phyloP scores from a whole-genome alignment of 2,329 filamentous ascomycete species.

The Epichloe bromicola region DNA sequence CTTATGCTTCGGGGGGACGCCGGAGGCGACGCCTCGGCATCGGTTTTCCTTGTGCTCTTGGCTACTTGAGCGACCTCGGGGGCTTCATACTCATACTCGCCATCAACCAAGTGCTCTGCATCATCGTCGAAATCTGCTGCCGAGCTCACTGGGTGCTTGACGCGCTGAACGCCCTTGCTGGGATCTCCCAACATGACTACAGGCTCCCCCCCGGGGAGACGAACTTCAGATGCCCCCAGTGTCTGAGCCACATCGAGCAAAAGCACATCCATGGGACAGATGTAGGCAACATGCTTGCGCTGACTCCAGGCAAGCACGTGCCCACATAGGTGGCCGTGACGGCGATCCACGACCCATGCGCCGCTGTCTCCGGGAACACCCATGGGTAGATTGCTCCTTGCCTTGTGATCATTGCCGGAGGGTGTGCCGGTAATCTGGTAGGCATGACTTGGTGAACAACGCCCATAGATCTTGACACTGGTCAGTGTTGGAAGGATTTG shows the following conservation, averaged over 20 bases:
- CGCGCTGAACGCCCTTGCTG: background rate
- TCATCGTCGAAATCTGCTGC: slow-evolving; percentile 11
- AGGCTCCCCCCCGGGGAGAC: slow-evolving; percentile 44
- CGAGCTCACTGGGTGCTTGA: background rate
- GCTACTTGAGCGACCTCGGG: background rate
- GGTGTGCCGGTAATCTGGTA: slow-evolving; percentile 42
- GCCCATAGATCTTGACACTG: slow-evolving; percentile 77
- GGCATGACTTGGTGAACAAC: slow-evolving; percentile 64
- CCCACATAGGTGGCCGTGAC: slow-evolving; percentile 68
- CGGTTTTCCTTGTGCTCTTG: slow-evolving; percentile 5
- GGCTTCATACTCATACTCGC: slow-evolving; percentile 11
- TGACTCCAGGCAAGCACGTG: slow-evolving; percentile 84
- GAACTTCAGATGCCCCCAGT: slow-evolving; percentile 56
- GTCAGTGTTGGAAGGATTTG: slow-evolving; percentile 66
- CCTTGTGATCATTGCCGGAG: slow-evolving; percentile 4
- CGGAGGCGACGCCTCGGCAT: background rate
- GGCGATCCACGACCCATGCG: slow-evolving; percentile 80
- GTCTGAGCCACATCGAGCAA: slow-evolving; percentile 75
- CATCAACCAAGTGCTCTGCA: slow-evolving; percentile 17
- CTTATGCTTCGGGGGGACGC: slow-evolving; percentile 3
- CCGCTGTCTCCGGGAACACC: slow-evolving; percentile 80
- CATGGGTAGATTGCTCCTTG: slow-evolving; percentile 25
- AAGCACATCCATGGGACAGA: slow-evolving; percentile 88
- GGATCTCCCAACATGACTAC: slow-evolving; percentile 20
- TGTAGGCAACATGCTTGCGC: slow-evolving; percentile 72